Percentiles rank a stretch among this genome's conserved stretches.
These are phyloP conservation scores for Penicillium brasilianum DNA, from an alignment of 2,329 filamentous ascomycete genomes.

Conservation along the genomic window DNA sequence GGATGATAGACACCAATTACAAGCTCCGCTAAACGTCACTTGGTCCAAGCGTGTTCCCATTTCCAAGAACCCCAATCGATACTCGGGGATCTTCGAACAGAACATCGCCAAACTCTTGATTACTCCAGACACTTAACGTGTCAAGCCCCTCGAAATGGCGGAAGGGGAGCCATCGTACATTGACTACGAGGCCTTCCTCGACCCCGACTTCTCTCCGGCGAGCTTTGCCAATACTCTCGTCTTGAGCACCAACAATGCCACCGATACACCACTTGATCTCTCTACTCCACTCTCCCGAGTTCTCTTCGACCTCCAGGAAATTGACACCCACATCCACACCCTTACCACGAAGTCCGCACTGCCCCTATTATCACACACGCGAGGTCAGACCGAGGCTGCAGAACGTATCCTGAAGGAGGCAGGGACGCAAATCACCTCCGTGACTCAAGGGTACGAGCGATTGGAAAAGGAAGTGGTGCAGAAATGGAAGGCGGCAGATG, in stretches of 20 bases:
- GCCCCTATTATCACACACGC: slow-evolving; percentile 78
- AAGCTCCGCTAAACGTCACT: background rate
- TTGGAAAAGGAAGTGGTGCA: slow-evolving; percentile 84
- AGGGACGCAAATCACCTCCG: slow-evolving; percentile 75
- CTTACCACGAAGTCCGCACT: slow-evolving; percentile 84
- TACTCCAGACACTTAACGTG: background rate
- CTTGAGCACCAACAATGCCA: slow-evolving; percentile 86
- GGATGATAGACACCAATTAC: background rate
- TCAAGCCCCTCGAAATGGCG: slow-evolving; percentile 34
- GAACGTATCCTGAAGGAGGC: slow-evolving; percentile 74
- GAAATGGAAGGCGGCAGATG: slow-evolving; percentile 83
- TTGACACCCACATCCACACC: slow-evolving; percentile 92
- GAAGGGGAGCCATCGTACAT: slow-evolving; percentile 74
- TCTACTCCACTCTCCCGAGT: slow-evolving; percentile 92
- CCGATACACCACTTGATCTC: slow-evolving; percentile 87
- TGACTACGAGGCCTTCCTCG: slow-evolving; percentile 90
- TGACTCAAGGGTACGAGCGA: slow-evolving; percentile 84
- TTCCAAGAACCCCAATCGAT: background rate
- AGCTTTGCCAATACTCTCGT: slow-evolving; percentile 89
- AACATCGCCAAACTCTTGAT: background rate
- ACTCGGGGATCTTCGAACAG: background rate
- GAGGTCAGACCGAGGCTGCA: slow-evolving; percentile 73
- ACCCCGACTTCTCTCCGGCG: slow-evolving; percentile 78
- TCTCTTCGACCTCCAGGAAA: slow-evolving; percentile 94
- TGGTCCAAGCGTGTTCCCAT: background rate